Conservation (phyloP, 371 early-diverging fungal species). For the Saksenaea vasiformis region DNA sequence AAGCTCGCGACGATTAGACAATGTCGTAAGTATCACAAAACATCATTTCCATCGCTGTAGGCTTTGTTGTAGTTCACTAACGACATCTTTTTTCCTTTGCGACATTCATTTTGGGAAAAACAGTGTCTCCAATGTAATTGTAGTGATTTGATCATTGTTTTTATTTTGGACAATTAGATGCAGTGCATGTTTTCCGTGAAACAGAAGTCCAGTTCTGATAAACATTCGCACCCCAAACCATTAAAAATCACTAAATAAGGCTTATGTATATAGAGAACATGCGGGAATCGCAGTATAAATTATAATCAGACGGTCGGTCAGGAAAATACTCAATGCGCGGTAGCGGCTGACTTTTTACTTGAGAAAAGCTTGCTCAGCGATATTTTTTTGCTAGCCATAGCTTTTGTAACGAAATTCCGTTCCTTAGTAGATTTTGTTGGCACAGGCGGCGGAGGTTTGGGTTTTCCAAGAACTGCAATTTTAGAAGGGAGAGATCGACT, state of each 20-base stretch:
- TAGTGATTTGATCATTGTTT: too few species aligned
- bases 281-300: background rate
- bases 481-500: slow-evolving; percentile 43
- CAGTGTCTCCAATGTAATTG: too few species aligned
- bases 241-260: too few species aligned
- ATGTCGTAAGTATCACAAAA: background rate
- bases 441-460: slow-evolving; percentile 8
- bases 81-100: too few species aligned
- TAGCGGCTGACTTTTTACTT: slow-evolving; percentile 21
- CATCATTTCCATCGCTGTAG: background rate
- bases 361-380: slow-evolving; percentile 44
- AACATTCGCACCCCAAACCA: too few species aligned
- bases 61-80: too few species aligned
- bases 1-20: too few species aligned
- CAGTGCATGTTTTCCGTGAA: too few species aligned
- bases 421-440: slow-evolving; percentile 17
- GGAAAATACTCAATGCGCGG: background rate
- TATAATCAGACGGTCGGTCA: background rate
- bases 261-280: too few species aligned
- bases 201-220: too few species aligned
- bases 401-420: slow-evolving; percentile 36
- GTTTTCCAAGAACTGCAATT: slow-evolving; percentile 1
- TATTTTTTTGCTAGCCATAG: slow-evolving; percentile 43
- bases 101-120: too few species aligned
- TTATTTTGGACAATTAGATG: too few species aligned